phyloP scores from a whole-genome alignment of 129 eudicot species.

The Deinandra increscens region DNA sequence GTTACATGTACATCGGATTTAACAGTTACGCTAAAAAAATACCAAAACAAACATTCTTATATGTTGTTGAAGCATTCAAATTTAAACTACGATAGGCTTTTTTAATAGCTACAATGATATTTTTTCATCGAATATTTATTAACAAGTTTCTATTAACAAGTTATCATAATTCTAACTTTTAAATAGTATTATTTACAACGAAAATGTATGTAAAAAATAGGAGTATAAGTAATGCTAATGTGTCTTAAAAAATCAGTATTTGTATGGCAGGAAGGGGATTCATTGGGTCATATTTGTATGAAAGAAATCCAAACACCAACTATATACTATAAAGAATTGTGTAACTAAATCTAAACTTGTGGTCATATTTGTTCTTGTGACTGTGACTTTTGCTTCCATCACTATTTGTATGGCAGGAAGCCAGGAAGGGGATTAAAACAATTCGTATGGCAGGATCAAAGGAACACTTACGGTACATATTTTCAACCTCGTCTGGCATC shows the following conservation, averaged over 20 bases:
- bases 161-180: not conserved
- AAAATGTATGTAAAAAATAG: not conserved
- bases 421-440: no score
- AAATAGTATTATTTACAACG: not conserved
- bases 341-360: constrained; percentile 37
- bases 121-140: not conserved
- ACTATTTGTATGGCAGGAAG: no score
- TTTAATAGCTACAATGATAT: not conserved
- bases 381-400: constrained; percentile 36
- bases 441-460: no score
- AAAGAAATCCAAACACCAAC: not conserved
- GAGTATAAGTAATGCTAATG: not conserved
- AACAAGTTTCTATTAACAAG: not conserved
- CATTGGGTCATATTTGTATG: no score
- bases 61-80: not conserved
- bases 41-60: not conserved
- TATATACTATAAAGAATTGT: not conserved
- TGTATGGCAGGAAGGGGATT: no score
- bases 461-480: no score
- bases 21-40: no score
- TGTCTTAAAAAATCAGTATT: no score
- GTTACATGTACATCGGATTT: no score
- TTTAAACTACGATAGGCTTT: not conserved
- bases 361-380: constrained; percentile 62
- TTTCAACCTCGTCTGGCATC: no score